Evolutionary conservation across 257 asterid genomes (phyloP).

Genomic region (Nicotiana tabacum): DNA sequence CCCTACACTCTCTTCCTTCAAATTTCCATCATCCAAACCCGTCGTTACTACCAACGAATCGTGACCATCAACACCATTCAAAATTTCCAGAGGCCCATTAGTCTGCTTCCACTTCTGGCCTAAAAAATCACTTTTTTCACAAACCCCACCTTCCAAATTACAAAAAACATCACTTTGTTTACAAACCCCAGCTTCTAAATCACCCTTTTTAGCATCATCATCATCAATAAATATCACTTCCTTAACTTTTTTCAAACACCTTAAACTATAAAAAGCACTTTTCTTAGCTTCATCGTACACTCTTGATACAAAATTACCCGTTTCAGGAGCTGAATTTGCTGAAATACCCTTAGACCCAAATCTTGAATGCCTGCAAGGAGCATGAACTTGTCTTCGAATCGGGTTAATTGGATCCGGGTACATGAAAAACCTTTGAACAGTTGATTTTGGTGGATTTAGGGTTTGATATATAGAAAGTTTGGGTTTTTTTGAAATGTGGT

Average conservation of each 20-base stretch:
- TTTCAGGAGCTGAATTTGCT: background rate
- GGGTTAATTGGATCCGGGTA: slow-evolving; percentile 38
- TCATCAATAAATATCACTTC: background rate
- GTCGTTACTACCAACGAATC: slow-evolving; percentile 23
- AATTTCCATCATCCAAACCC: slow-evolving; percentile 27
- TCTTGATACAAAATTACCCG: slow-evolving; percentile 28
- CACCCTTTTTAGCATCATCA: slow-evolving; percentile 8
- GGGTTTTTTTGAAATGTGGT: slow-evolving; percentile 40
- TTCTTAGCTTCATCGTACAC: background rate
- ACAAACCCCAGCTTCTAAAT: slow-evolving; percentile 20
- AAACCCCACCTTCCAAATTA: slow-evolving; percentile 13
- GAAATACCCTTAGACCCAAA: slow-evolving; percentile 7
- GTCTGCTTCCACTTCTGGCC: background rate
- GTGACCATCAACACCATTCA: slow-evolving; percentile 13
- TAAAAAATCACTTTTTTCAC: background rate
- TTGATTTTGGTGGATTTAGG: slow-evolving; percentile 14
- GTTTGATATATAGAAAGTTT: slow-evolving; percentile 23
- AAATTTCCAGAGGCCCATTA: slow-evolving; percentile 16
- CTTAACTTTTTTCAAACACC: background rate
- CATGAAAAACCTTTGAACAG: slow-evolving; percentile 24
- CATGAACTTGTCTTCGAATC: slow-evolving; percentile 47
- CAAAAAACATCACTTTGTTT: background rate
- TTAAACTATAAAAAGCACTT: background rate
- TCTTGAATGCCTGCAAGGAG: slow-evolving; percentile 41
- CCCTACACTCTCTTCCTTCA: slow-evolving; percentile 25